Base-by-base conservation (phyloP, 306 rosid species). In the Begonia peltatifolia region DNA sequence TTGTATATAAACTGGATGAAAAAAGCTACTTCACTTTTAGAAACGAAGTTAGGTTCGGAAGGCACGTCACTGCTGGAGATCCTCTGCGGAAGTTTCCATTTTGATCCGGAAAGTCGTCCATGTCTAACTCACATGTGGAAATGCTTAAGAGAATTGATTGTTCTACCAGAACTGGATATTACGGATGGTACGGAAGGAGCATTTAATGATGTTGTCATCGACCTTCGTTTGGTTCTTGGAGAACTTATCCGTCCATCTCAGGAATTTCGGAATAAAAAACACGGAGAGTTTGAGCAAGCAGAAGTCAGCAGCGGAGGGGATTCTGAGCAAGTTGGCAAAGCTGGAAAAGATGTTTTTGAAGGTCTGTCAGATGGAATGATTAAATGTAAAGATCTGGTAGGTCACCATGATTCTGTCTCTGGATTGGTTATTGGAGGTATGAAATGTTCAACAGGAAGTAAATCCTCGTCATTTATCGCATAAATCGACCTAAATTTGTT, bases 361-460 rank as follows among this genome's bases (percentile, higher is more conserved):
- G 74, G 73, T 69, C 63, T 74, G 14, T 65, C 84, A 17, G 61
- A 53, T 70, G 95, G 84, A 74, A 68, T 56, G 62, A 17, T 69
- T 53, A 79, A 82, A 74, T 68, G 63, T 42, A 78, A 69, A 65
- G 83, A 78, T 71, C 63, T 89, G 57, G 76, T 66, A 48, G 83
- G 95, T 52, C 97, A 85, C 80, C 82, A 76, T 63, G 95, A 79
- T 64, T 78, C 84, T 61, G 67, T 89, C 71, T 67, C 94, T 11
- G 87, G 81, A 52, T 78, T 89, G 58, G 75, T 80, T 47, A 77
- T 82, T 53, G 97, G 97, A 64, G 97, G 97, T 89, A 76, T 57
- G 74, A 18, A 51, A 65, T 64, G 53, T 20, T n/a, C 48, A 42
- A 42, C 9, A 2, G 12, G 12, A 42, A 2, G 46, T 20, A 20